Evolutionary conservation across 345 rosid species (phyloP).

Genomic region (Euphorbia pulcherrima): DNA sequence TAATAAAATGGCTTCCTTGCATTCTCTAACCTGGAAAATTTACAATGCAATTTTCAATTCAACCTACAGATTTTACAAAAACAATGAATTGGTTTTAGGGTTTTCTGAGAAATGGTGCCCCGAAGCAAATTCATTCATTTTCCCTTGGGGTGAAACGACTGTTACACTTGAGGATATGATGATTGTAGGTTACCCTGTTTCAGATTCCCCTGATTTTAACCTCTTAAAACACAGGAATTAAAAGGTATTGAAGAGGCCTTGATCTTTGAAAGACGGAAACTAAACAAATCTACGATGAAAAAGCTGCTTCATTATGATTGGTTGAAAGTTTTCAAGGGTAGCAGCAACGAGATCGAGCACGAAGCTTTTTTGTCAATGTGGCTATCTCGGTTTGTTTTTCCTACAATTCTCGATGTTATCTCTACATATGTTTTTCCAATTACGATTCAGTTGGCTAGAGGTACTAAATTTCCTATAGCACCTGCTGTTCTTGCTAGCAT

Average conservation of each 20-base stretch:
- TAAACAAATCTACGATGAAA: slow-evolving; percentile 11
- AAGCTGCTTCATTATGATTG: slow-evolving; percentile 27
- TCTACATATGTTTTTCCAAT: slow-evolving; percentile 31
- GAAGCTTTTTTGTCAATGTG: slow-evolving; percentile 54
- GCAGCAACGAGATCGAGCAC: slow-evolving; percentile 50
- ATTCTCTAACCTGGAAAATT: no score
- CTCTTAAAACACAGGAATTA: slow-evolving; percentile 6
- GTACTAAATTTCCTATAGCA: slow-evolving; percentile 40
- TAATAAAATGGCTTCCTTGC: no score
- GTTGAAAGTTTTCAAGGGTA: slow-evolving; percentile 37
- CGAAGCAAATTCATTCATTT: no score
- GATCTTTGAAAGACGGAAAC: slow-evolving; percentile 17
- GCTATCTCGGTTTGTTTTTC: slow-evolving; percentile 48
- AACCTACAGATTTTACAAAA: no score
- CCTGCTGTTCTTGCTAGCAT: slow-evolving; percentile 54
- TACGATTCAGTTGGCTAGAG: slow-evolving; percentile 47
- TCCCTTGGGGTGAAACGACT: no score
- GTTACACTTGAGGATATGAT: no score
- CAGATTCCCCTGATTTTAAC: slow-evolving; percentile 39
- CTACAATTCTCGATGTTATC: slow-evolving; percentile 3
- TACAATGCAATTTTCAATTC: no score
- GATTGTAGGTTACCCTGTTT: no score
- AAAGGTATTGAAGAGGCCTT: slow-evolving; percentile 22
- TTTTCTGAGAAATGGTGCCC: no score
- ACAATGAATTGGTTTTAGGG: no score